Evolutionary conservation across 2,329 filamentous ascomycete species (phyloP).

Genomic region (Coleophoma cylindrospora): DNA sequence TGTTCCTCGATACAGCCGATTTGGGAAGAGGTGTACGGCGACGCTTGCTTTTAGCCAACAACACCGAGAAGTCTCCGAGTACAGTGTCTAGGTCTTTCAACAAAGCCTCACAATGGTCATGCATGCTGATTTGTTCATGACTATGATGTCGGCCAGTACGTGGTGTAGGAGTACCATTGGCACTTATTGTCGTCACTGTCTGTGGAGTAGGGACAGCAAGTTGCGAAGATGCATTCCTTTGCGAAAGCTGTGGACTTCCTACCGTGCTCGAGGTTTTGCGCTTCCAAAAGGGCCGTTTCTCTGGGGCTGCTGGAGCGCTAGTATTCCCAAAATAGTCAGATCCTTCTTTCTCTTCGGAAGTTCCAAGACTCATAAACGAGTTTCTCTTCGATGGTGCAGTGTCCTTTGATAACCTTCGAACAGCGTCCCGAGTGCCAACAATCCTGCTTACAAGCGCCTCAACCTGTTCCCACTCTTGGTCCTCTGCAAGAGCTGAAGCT

Average conservation of each 20-base stretch:
- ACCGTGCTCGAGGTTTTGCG: slow-evolving; percentile 63
- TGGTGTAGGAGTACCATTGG: slow-evolving; percentile 14
- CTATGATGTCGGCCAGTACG: slow-evolving; percentile 12
- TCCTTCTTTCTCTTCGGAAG: slow-evolving; percentile 36
- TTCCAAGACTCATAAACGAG: slow-evolving; percentile 22
- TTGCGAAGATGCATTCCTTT: slow-evolving; percentile 20
- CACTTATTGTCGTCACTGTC: slow-evolving; percentile 14
- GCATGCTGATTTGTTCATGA: slow-evolving; percentile 60
- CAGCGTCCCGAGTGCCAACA: slow-evolving; percentile 81
- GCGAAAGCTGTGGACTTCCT: slow-evolving; percentile 17
- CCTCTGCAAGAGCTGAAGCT: slow-evolving; percentile 47
- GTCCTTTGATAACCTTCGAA: slow-evolving; percentile 80
- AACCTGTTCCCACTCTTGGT: slow-evolving; percentile 81
- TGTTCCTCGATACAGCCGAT: slow-evolving; percentile 47
- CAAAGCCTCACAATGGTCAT: slow-evolving; percentile 80
- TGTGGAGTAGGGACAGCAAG: slow-evolving; percentile 19
- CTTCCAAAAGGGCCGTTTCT: slow-evolving; percentile 85
- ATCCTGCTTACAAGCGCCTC: slow-evolving; percentile 82
- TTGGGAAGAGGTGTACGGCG: slow-evolving; percentile 55
- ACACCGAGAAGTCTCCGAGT: slow-evolving; percentile 71
- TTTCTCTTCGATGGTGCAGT: slow-evolving; percentile 49
- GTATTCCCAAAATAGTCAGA: slow-evolving; percentile 47
- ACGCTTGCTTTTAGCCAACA: slow-evolving; percentile 76
- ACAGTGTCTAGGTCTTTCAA: slow-evolving; percentile 80
- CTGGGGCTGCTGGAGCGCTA: slow-evolving; percentile 24